Evolutionary conservation across 192 early-diverging fungal genomes (phyloP), one percentile per base, ranked within the genome.

Genomic region (Paraglomus occultum): DNA sequence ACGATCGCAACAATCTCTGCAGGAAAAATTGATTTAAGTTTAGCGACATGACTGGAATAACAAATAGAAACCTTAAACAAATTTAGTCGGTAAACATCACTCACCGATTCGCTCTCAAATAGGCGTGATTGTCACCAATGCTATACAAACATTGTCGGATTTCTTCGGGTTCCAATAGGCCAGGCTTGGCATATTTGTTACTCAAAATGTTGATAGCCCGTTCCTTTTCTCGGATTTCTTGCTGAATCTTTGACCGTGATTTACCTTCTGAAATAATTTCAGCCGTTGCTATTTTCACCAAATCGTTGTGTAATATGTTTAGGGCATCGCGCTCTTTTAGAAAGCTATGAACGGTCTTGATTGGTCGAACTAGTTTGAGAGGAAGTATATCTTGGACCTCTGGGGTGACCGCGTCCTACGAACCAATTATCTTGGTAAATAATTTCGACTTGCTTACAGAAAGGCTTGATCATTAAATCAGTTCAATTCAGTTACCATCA

Each of bases 111-210:
- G 84, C 86, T 57, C 95, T 79, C 75, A 99, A 78, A 79, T 93
- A 99, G 39, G 91, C 88, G 78, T 98, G 92, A 76, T 99, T 98
- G 72, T 99, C 97, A 60, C 97, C 97, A 73, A 99, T 97, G 59
- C 90, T 93, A 77, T 99, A 96, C 17, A 99, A 82, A 70, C 95
- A 96, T 61, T 87, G 87, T 45, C 82, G 79, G 68, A 99, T 91
- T 48, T 82, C 84, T 40, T 94, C 92, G 0, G 77, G 73, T 5
- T 84, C 71, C 43, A 92, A 78, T 7, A 82, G 76, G 31, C 55
- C 23, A 7, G 71, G 53, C 22, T 73, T 80, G 6, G 88, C 87
- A 67, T 96, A 97, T 48, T 92, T 91, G 48, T 85, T 81, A 69
- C 90, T 90, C 64, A 99, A 79, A 12, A 77, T 61, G 75, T 98